These are phyloP conservation scores for Candida corydali DNA, from an alignment of 805 yeast genomes.

Conservation along the genomic window DNA sequence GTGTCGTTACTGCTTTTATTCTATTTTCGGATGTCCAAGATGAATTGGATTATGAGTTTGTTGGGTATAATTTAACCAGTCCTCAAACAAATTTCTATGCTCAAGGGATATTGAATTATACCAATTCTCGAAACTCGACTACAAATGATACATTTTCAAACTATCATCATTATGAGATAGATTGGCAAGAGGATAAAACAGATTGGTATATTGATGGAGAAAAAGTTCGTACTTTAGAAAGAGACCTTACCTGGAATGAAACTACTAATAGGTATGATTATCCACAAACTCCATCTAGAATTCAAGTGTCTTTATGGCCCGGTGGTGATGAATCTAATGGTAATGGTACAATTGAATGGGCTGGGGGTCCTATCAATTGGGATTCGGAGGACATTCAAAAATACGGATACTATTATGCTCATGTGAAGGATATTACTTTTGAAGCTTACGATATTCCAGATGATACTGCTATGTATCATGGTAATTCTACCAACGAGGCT, in stretches of 20 bases:
- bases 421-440: constrained; percentile 55
- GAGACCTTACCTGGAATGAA: constrained; percentile 55
- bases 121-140: constrained; percentile 46
- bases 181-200: constrained; percentile 73
- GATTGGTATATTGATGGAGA: constrained; percentile 74
- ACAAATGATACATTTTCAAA: constrained; percentile 56
- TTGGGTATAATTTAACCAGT: constrained; percentile 64
- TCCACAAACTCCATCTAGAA: constrained; percentile 73
- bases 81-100: constrained; percentile 81
- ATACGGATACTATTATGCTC: constrained; percentile 79
- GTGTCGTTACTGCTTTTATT: constrained; percentile 83
- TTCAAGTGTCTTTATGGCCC: constrained; percentile 77
- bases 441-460: constrained; percentile 73
- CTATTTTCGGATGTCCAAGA: constrained; percentile 81
- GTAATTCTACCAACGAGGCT: constrained; percentile 48
- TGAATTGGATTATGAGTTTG: constrained; percentile 85
- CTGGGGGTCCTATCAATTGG: constrained; percentile 90
- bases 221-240: constrained; percentile 59
- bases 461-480: constrained; percentile 32
- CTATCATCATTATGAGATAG: constrained; percentile 73
- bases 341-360: constrained; percentile 71
- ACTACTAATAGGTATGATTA: constrained; percentile 54
- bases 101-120: constrained; percentile 67
- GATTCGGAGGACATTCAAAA: constrained; percentile 63
- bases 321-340: constrained; percentile 57